Evolutionary conservation across 208 protist genomes (phyloP).

Genomic region (Trypanosoma mega): DNA sequence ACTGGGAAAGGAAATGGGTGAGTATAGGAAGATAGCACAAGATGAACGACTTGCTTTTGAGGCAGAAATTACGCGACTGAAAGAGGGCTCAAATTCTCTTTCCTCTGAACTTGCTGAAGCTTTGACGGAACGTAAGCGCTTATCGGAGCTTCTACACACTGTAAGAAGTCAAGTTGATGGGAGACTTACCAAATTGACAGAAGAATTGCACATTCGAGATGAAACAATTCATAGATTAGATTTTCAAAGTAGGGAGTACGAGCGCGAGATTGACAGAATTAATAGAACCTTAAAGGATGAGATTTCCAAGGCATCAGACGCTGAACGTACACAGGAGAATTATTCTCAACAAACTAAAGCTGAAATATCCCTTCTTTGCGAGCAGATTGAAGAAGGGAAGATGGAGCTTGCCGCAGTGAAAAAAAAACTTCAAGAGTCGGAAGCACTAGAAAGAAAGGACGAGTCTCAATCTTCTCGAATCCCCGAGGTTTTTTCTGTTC

Average conservation of each 20-base stretch:
- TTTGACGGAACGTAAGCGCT: constrained; percentile 13
- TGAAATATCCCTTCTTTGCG: neutral
- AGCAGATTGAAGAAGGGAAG: constrained; percentile 7
- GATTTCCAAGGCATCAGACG: neutral
- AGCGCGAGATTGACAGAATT: constrained; percentile 9
- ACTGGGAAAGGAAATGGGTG: constrained; percentile 6
- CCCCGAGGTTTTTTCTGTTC: constrained; percentile 1
- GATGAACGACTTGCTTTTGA: constrained; percentile 7
- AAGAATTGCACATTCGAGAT: constrained; percentile 13
- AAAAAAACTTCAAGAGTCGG: neutral
- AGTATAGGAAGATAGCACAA: constrained; percentile 2
- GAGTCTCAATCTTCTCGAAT: neutral
- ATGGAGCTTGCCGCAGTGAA: neutral
- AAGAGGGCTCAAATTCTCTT: neutral
- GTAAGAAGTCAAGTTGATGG: constrained; percentile 14
- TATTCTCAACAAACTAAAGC: neutral
- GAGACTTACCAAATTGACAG: constrained; percentile 8
- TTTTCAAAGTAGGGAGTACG: constrained; percentile 14
- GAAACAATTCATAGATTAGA: constrained; percentile 16
- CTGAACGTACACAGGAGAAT: constrained; percentile 9
- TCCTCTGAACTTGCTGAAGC: constrained; percentile 6
- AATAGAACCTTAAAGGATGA: constrained; percentile 7
- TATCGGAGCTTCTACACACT: constrained; percentile 10
- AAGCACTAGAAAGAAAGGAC: neutral
- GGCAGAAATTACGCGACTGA: constrained; percentile 1